phyloP scores from a whole-genome alignment of 1,284 basidiomycete genomes.

The Irpex sp. region DNA sequence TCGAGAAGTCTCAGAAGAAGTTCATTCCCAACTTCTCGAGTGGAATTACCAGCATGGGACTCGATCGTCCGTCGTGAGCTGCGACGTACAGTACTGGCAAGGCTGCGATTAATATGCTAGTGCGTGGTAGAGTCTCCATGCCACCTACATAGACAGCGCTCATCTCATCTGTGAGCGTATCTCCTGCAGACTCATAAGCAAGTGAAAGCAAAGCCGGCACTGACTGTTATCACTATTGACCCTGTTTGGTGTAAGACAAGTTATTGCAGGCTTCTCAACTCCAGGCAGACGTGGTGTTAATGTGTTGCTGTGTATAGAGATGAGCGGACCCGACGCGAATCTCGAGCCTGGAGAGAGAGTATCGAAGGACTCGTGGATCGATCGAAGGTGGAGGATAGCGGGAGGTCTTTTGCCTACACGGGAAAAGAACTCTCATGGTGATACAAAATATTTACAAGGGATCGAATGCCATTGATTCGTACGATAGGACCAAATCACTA shows the following conservation, averaged over 20 bases:
- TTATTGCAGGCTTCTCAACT: conserved; percentile 5
- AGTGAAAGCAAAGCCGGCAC: conserved; percentile 21
- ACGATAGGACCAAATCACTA: not conserved
- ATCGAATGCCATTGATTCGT: not conserved
- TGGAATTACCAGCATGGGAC: conserved; percentile 28
- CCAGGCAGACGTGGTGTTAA: not conserved
- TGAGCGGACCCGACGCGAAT: conserved; percentile 30
- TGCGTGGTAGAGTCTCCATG: conserved; percentile 13
- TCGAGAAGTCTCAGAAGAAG: conserved; percentile 29
- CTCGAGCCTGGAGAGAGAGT: conserved; percentile 29
- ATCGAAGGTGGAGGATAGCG: conserved; percentile 23
- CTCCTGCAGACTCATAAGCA: conserved; percentile 30
- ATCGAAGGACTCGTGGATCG: conserved; percentile 17
- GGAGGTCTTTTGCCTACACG: conserved; percentile 29
- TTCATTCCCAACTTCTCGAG: conserved; percentile 34
- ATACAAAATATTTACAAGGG: not conserved
- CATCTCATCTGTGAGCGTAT: not conserved
- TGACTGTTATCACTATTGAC: conserved; percentile 23
- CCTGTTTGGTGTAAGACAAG: conserved; percentile 32
- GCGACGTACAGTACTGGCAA: conserved; percentile 30
- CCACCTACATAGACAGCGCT: no score
- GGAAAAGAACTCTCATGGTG: conserved; percentile 23
- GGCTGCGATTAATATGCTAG: conserved; percentile 28
- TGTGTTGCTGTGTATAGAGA: conserved; percentile 13
- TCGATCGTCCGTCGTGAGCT: conserved; percentile 15